Evolutionary conservation across 2,329 filamentous ascomycete species (phyloP).

Genomic region (Diaporthe citri): DNA sequence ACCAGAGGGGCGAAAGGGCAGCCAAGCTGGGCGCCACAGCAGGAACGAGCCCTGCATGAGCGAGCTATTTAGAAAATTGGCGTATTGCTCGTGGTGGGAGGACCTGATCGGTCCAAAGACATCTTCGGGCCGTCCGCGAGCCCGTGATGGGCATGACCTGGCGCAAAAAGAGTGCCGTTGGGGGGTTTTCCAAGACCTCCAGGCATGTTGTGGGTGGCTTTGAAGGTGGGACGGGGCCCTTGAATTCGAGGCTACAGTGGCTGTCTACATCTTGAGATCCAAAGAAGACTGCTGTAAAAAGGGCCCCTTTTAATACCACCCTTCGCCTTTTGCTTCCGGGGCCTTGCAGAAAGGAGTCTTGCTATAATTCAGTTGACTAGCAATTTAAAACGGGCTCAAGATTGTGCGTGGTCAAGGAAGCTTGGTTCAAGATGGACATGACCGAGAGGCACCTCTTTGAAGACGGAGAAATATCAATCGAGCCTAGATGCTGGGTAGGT

Average conservation of each 20-base stretch:
- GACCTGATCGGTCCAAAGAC: not conserved
- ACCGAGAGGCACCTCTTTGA: not conserved
- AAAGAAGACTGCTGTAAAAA: not conserved
- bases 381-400: not conserved
- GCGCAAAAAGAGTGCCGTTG: too few relatives aligned
- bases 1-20: slow-evolving; percentile 62
- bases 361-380: not conserved
- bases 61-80: not conserved
- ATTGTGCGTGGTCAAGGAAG: not conserved
- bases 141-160: too few relatives aligned
- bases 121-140: too few relatives aligned
- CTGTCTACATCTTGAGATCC: not conserved
- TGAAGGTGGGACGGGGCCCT: not conserved
- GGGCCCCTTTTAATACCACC: too few relatives aligned
- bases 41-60: not conserved
- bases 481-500: not conserved
- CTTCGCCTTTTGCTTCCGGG: not conserved
- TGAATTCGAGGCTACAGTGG: too few relatives aligned
- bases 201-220: not conserved
- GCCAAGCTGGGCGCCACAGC: slow-evolving; percentile 14
- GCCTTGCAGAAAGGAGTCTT: too few relatives aligned
- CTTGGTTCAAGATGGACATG: not conserved
- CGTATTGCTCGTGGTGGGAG: not conserved
- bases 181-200: too few relatives aligned
- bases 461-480: not conserved